Evolutionary conservation across 768 basidiomycete genomes (phyloP).

Genomic region (Hebeloma cylindrosporum): DNA sequence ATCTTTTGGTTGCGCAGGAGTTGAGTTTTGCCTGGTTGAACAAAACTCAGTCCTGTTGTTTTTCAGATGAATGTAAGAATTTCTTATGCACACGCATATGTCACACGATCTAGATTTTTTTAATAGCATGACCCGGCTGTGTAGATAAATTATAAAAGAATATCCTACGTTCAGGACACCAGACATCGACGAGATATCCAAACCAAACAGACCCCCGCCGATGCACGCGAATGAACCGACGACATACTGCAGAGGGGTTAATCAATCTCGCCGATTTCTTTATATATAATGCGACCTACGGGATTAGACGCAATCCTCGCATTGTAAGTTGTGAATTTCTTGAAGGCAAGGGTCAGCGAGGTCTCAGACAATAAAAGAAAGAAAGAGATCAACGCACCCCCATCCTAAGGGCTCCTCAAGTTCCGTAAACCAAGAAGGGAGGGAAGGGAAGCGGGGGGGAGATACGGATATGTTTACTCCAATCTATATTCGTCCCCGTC

Average conservation of each 20-base stretch:
- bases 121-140: background rate
- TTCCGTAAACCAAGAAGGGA: too few relatives aligned
- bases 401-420: background rate
- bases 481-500: too few relatives aligned
- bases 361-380: background rate
- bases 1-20: too few relatives aligned
- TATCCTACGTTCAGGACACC: slow-evolving; percentile 58
- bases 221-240: slow-evolving; percentile 83
- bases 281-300: background rate
- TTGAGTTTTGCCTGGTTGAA: too few relatives aligned
- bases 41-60: too few relatives aligned
- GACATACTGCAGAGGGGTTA: slow-evolving; percentile 48
- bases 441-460: too few relatives aligned
- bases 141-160: background rate
- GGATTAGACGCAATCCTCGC: slow-evolving; percentile 32
- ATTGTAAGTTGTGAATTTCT: slow-evolving; percentile 26
- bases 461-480: too few relatives aligned
- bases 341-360: background rate
- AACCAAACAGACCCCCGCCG: slow-evolving; percentile 74
- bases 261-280: background rate
- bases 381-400: slow-evolving; percentile 1
- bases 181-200: slow-evolving; percentile 85
- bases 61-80: too few relatives aligned
- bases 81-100: too few relatives aligned
- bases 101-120: too few relatives aligned